phyloP scores from a whole-genome alignment of 176 grass and related monocot genomes.

The Chloris gayana region DNA sequence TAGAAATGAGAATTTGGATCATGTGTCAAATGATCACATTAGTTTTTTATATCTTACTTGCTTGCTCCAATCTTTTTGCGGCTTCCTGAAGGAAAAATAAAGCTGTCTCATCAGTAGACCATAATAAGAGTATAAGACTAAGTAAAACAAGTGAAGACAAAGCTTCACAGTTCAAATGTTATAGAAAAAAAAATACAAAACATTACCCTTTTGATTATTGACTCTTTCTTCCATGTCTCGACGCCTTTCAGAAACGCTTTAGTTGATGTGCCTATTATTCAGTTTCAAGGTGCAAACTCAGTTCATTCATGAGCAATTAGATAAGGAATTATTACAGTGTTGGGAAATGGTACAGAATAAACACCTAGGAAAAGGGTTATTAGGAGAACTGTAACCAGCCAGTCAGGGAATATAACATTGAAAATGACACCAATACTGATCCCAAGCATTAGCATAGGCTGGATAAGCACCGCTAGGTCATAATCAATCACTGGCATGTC shows the following conservation, averaged over 20 bases:
- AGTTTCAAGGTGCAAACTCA: constrained; percentile 9
- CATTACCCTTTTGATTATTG: constrained; percentile 62
- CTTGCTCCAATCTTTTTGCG: constrained; percentile 55
- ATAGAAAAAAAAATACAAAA: neutral
- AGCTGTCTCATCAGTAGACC: constrained; percentile 2
- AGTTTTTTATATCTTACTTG: constrained; percentile 45
- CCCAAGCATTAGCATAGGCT: constrained; percentile 94
- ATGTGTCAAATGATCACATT: constrained; percentile 28
- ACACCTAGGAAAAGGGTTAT: constrained; percentile 87
- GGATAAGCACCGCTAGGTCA: constrained; percentile 80
- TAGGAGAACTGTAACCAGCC: constrained; percentile 89
- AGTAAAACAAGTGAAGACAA: neutral
- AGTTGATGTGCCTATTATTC: constrained; percentile 71
- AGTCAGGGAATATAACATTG: constrained; percentile 87
- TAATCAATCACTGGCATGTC: constrained; percentile 91
- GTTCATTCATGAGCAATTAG: constrained; percentile 13
- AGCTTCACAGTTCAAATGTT: constrained; percentile 11
- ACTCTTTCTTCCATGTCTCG: constrained; percentile 97
- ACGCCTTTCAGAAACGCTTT: constrained; percentile 90
- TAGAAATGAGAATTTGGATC: constrained; percentile 13
- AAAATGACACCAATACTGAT: constrained; percentile 94
- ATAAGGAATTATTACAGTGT: neutral
- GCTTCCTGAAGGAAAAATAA: constrained; percentile 59
- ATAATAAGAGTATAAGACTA: neutral
- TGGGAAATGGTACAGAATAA: neutral